phyloP scores from a whole-genome alignment of 345 rosid genomes.

The Citrus sinensis region DVS_A1.0 CM039162.1:32162501-32163000 shows the following conservation, averaged over 20 bases:
- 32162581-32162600: slow-evolving; percentile 41
- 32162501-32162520: too few species aligned
- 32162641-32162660: slow-evolving; percentile 76
- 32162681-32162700: slow-evolving; percentile 89
- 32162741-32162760: slow-evolving; percentile 86
- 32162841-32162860: background rate
- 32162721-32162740: slow-evolving; percentile 75
- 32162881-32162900: slow-evolving; percentile 65
- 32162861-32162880: slow-evolving; percentile 39
- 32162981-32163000: background rate
- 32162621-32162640: slow-evolving; percentile 56
- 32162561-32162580: background rate
- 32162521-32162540: too few species aligned
- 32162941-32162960: slow-evolving; percentile 47
- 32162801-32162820: too few species aligned
- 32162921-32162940: slow-evolving; percentile 52
- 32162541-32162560: background rate
- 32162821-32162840: too few species aligned
- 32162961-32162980: slow-evolving; percentile 64
- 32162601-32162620: slow-evolving; percentile 72
- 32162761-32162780: slow-evolving; percentile 3
- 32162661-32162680: slow-evolving; percentile 74
- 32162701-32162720: slow-evolving; percentile 75
- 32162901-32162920: slow-evolving; percentile 76
- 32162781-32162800: background rate